phyloP scores from a whole-genome alignment of 2,329 filamentous ascomycete species.

The Achaetomium macrosporum region DNA sequence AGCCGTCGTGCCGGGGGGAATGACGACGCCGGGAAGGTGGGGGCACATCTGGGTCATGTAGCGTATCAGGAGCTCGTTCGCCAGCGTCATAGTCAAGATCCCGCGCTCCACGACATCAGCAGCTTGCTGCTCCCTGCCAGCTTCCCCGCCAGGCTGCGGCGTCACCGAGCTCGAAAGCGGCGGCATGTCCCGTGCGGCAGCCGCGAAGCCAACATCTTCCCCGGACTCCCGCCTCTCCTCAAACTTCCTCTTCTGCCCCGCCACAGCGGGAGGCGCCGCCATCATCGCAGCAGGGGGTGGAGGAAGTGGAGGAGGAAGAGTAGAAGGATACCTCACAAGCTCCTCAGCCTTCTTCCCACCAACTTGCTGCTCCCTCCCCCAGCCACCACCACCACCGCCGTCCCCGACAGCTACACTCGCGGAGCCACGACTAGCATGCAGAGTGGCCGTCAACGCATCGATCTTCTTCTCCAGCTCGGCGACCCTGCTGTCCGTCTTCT shows the following conservation, averaged over 20 bases:
- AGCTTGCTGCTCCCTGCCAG: slow-evolving; percentile 3
- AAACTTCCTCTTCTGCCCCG: slow-evolving; percentile 10
- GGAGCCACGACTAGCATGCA: slow-evolving; percentile 49
- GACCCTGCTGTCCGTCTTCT: slow-evolving; percentile 85
- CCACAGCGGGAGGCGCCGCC: background rate
- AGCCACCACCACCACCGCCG: background rate
- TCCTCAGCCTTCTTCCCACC: background rate
- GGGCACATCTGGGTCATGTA: slow-evolving; percentile 56
- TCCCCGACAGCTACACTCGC: background rate
- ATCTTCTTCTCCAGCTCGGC: slow-evolving; percentile 91
- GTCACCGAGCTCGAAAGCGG: slow-evolving; percentile 8
- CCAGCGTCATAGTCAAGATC: slow-evolving; percentile 50
- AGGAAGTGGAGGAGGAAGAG: background rate
- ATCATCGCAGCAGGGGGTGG: background rate
- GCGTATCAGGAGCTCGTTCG: slow-evolving; percentile 48
- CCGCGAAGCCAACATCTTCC: background rate
- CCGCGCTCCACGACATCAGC: slow-evolving; percentile 55
- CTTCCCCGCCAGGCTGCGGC: slow-evolving; percentile 18
- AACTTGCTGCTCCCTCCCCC: background rate
- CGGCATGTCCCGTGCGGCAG: background rate
- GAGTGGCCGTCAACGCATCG: slow-evolving; percentile 74
- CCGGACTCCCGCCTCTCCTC: slow-evolving; percentile 1
- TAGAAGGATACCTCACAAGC: background rate
- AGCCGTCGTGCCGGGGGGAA: slow-evolving; percentile 48
- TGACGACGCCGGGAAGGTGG: slow-evolving; percentile 58